These are phyloP conservation scores for Boletus insuetus DNA, from an alignment of 768 basidiomycete genomes.

Conservation along the genomic window DNA sequence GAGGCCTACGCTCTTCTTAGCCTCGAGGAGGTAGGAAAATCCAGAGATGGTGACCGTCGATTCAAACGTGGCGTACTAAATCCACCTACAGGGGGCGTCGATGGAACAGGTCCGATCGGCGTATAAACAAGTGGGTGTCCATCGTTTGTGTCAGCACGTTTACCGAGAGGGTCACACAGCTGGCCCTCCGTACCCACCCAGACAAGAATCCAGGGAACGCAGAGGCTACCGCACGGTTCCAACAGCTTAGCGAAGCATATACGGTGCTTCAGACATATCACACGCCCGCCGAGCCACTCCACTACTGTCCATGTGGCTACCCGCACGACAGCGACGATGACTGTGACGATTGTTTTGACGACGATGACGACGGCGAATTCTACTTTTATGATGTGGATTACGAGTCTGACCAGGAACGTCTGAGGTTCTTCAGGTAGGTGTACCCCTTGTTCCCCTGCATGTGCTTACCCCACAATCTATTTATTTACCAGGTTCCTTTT, in stretches of 20 bases:
- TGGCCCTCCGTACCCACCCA: constrained; percentile 68
- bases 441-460: neutral
- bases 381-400: constrained; percentile 31
- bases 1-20: constrained; percentile 48
- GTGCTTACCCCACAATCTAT: constrained; percentile 2
- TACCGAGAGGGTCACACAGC: constrained; percentile 31
- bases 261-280: constrained; percentile 56
- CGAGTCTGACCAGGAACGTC: constrained; percentile 33
- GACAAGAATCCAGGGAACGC: constrained; percentile 72
- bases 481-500: constrained; percentile 43
- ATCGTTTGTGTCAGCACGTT: neutral
- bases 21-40: constrained; percentile 46
- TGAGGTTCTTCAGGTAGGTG: constrained; percentile 46
- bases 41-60: neutral
- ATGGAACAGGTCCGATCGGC: constrained; percentile 63
- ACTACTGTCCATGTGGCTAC: constrained; percentile 11
- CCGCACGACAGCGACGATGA: constrained; percentile 41
- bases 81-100: constrained; percentile 47
- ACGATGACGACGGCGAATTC: constrained; percentile 31
- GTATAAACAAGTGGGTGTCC: constrained; percentile 59
- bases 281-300: constrained; percentile 26
- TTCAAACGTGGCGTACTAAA: constrained; percentile 4
- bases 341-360: constrained; percentile 29
- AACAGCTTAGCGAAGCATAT: constrained; percentile 68
- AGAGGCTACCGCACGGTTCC: constrained; percentile 67